phyloP scores from a whole-genome alignment of 306 rosid genomes.

The Acacia confusa region DNA sequence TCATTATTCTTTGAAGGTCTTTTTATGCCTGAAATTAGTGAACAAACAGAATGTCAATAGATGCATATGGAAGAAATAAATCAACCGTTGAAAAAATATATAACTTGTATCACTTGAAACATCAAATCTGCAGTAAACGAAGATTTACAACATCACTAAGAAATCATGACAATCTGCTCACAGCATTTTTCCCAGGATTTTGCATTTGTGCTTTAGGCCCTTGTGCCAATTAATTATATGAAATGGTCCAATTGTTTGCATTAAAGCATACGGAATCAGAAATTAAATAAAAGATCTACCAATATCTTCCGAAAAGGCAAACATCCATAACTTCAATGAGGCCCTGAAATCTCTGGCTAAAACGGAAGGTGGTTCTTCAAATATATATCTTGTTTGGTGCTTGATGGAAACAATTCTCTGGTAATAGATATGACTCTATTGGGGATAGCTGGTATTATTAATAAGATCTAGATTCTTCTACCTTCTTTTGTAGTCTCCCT shows the following conservation, averaged over 20 bases:
- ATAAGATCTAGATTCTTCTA: not conserved
- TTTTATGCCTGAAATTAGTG: constrained; percentile 51
- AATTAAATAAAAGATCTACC: constrained; percentile 9
- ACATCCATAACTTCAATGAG: not conserved
- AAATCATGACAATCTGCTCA: not conserved
- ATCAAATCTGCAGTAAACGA: constrained; percentile 16
- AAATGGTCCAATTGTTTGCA: not conserved
- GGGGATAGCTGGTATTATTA: not conserved
- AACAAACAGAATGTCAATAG: constrained; percentile 23
- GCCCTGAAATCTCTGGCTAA: constrained; percentile 5
- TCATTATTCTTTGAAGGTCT: constrained; percentile 36
- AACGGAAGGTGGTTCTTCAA: constrained; percentile 1
- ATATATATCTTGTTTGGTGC: constrained; percentile 9
- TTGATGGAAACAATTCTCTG: not conserved
- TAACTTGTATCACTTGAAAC: constrained; percentile 4
- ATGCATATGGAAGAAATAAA: constrained; percentile 10
- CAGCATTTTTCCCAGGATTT: not conserved
- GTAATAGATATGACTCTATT: not conserved
- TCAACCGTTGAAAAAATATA: not conserved
- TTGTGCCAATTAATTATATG: not conserved
- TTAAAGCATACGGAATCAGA: not conserved
- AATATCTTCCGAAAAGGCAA: not conserved
- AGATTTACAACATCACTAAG: constrained; percentile 12
- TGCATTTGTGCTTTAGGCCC: constrained; percentile 11
- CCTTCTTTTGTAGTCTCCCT: not conserved